phyloP scores from a whole-genome alignment of 2,329 filamentous ascomycete genomes.

The Colletotrichum sp. region DNA sequence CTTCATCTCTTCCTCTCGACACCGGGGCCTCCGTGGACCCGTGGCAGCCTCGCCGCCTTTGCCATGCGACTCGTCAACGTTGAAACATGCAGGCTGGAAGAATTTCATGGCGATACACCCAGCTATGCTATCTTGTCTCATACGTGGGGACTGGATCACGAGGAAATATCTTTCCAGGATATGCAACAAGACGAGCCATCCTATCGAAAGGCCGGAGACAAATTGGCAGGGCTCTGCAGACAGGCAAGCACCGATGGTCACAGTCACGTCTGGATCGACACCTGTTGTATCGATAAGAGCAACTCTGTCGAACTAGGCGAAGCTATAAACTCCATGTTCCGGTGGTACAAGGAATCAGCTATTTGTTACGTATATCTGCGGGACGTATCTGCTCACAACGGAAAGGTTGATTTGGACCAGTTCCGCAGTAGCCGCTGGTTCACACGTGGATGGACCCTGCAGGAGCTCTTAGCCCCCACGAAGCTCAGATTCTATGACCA shows the following conservation, averaged over 20 bases:
- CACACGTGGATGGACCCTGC: not conserved
- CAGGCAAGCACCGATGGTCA: not conserved
- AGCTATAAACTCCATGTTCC: not conserved
- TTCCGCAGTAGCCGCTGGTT: not conserved
- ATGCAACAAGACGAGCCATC: not conserved
- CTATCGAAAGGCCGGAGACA: no score
- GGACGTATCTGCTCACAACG: not conserved
- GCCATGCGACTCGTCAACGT: not conserved
- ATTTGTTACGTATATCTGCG: not conserved
- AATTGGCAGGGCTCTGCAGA: not conserved
- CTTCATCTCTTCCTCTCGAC: rapidly evolving
- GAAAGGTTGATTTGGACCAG: rapidly evolving
- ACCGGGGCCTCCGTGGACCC: rapidly evolving
- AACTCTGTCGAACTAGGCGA: not conserved
- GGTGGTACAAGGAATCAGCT: not conserved
- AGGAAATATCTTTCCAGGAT: not conserved
- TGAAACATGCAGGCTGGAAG: not conserved
- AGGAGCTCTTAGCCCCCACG: not conserved
- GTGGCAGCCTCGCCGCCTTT: rapidly evolving
- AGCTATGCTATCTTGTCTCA: not conserved
- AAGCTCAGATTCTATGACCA: no score
- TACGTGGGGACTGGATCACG: not conserved
- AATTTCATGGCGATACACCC: rapidly evolving
- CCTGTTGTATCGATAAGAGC: not conserved
- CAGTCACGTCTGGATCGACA: not conserved